phyloP scores from a whole-genome alignment of 163 green algal genomes.

The Scenedesmus sp. region DNA sequence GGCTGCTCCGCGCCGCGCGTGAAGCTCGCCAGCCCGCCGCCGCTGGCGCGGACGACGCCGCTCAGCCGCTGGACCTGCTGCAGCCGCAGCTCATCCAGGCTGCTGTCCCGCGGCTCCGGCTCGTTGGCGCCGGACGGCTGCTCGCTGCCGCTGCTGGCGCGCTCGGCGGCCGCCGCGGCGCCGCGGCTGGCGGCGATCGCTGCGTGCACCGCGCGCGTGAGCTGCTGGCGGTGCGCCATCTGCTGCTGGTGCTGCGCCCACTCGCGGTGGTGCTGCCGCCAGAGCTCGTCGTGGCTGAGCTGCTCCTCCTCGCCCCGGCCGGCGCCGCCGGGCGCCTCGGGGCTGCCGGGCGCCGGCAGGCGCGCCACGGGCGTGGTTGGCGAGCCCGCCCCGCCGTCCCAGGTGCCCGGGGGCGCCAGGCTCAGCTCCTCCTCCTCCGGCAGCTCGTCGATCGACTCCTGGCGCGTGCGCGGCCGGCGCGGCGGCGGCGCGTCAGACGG shows the following conservation, averaged over 20 bases:
- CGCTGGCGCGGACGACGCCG: not conserved
- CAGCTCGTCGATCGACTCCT: constrained; percentile 40
- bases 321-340: not conserved
- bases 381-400: constrained; percentile 3
- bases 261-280: constrained; percentile 18
- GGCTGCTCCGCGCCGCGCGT: not conserved
- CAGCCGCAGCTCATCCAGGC: not conserved
- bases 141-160: constrained; percentile 2
- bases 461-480: not conserved
- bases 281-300: not conserved
- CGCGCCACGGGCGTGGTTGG: constrained; percentile 3
- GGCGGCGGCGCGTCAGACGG: too few species aligned
- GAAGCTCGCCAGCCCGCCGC: not conserved
- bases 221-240: constrained; percentile 10
- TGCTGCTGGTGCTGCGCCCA: constrained; percentile 23
- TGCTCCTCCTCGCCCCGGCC: not conserved
- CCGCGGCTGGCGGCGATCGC: too few species aligned
- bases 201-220: constrained; percentile 15
- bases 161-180: not conserved
- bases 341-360: constrained; percentile 2
- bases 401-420: constrained; percentile 11
- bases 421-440: not conserved
- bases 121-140: not conserved
- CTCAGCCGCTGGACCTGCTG: not conserved
- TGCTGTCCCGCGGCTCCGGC: too few species aligned